Base-by-base conservation (phyloP, 176 grass and related monocot genomes). In the Miscanthus lutarioriparius region DNA sequence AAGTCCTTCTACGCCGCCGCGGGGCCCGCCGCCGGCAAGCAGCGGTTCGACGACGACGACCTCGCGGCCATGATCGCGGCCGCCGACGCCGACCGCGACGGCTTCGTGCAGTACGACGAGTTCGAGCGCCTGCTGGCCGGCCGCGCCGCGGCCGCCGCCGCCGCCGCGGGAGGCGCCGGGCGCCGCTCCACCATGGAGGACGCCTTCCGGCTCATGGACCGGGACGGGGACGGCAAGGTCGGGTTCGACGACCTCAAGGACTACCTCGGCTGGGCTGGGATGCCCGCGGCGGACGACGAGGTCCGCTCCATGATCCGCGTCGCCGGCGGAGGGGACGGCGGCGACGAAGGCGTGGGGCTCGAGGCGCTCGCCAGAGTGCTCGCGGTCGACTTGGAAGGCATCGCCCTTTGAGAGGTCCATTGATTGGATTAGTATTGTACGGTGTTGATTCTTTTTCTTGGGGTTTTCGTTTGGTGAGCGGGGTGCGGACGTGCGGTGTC, bases 171-270 rank as follows among this genome's bases (percentile, higher is more conserved):
- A 4, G 70, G 27, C 26, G 10, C 19, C 12, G 74, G 72, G 64
- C 4, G 48, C 17, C 66, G 74, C 47, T 69, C 78, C 61, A 85
- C 88, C 65, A 82, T 99, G 68, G 92, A 90, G 86, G 96, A 96
- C 83, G 91, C 87, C 33, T 96, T 99, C 82, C 76, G 89, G 63
- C 79, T 96, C 64, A 99, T 99, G 96, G 96, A 99, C 78, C 77
- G 90, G 10, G 96, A 99, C 76, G 96, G 91, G 67, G 96, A 99
- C 70, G 96, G 96, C 68, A 96, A 84, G 91, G 88, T 99, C 28
- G 96, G 96, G 23, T 96, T 99, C 84, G 96, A 80, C 25, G 96
- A 99, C 80, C 82, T 99, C 81, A 99, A 89, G 85, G 88, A 83
- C 75, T 92, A 96, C 88, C 82, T 99, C 78, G 83, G 83, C 7